phyloP scores from a whole-genome alignment of 2,329 filamentous ascomycete species.

The Epichloe scottii region DNA sequence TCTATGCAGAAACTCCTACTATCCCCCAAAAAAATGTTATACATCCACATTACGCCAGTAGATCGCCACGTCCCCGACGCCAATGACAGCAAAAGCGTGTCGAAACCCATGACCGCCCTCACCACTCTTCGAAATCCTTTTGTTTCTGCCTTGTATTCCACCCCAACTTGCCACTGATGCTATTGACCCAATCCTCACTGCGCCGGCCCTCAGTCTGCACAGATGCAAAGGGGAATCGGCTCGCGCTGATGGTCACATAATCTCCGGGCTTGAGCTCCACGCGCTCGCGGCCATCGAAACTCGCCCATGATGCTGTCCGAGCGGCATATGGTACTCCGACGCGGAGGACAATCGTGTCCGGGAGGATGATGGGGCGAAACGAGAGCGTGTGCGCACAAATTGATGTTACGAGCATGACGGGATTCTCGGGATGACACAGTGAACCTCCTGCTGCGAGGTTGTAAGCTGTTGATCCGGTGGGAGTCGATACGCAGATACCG shows the following conservation, averaged over 20 bases:
- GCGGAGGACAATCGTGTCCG: slow-evolving; percentile 87
- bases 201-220: slow-evolving; percentile 57
- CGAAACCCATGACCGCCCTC: neutral
- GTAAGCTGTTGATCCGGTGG: slow-evolving; percentile 89
- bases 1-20: neutral
- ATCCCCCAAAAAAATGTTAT: neutral
- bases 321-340: slow-evolving; percentile 93
- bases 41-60: no score
- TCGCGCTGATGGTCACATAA: slow-evolving; percentile 75
- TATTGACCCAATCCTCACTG: slow-evolving; percentile 72
- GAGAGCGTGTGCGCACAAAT: slow-evolving; percentile 93
- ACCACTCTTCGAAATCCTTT: slow-evolving; percentile 45
- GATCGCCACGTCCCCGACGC: no score
- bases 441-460: slow-evolving; percentile 93
- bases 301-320: slow-evolving; percentile 85
- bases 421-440: slow-evolving; percentile 90
- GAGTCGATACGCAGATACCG: slow-evolving; percentile 85
- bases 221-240: slow-evolving; percentile 66
- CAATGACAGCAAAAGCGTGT: no score
- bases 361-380: slow-evolving; percentile 91
- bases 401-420: slow-evolving; percentile 85
- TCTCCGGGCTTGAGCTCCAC: slow-evolving; percentile 67
- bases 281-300: slow-evolving; percentile 87
- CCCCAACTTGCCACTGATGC: slow-evolving; percentile 64
- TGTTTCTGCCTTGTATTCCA: slow-evolving; percentile 75